Evolutionary conservation across 2,329 filamentous ascomycete genomes (phyloP), one percentile per base, ranked within the genome.

Genomic region (Didymella lethalis): DNA sequence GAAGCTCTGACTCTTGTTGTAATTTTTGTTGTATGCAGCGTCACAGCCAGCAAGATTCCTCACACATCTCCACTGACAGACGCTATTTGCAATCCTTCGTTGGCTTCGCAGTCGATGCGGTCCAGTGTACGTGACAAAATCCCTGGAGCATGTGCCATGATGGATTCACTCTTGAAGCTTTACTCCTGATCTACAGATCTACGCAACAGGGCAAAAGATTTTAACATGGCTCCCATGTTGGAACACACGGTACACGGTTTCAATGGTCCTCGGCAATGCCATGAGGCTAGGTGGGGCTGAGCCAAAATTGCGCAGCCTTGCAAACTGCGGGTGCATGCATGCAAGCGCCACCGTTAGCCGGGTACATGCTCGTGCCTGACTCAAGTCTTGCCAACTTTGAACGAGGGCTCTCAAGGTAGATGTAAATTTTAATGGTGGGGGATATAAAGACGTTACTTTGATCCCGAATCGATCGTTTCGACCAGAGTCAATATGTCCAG

Each of bases 341-440:
- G 47, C 25, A 49, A 25, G 47, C 47, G 47, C 47, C 47, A 40
- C 34, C 34, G 4, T 34, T 23, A 40, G 47, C 34, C 12, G 20
- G 18, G 12, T 49, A 18, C 25, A 29, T 49, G 34, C 47, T 23
- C 23, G 25, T 49, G 34, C 34, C 34, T 49, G 34, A 26, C 3
- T 48, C 46, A 31, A 38, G 20, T 20, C 11, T 25, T 7, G 7
- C 7, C 44, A 31, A 46, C n/a, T 12, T 16, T 7, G 14, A 20
- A 29, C 44, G 3, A 18, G 14, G 10, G 8, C 10, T 28, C 6
- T 18, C 44, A 18, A 46, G 4, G 7, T 4, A 32, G 12, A n/a
- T 31, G 28, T 12, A 18, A 10, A 8, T 14, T 34, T 25, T 34
- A 2, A 8, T 23, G 18, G 6, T 41, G 38, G 14, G 7, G 4